Base-by-base conservation (phyloP, 176 grass and related monocot genomes). In the Pontederia paniculata region DNA sequence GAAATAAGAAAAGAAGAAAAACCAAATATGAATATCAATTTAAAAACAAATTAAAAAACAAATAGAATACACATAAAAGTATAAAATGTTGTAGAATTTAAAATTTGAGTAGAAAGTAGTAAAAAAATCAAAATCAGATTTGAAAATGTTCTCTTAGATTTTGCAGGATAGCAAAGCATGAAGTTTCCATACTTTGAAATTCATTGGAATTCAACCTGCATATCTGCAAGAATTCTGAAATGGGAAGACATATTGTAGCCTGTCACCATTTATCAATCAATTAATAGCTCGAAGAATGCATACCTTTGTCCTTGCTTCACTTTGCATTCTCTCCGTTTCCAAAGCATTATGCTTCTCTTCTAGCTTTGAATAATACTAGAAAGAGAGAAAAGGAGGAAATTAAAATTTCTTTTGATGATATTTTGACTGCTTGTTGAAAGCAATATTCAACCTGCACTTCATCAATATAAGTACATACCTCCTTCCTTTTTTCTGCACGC, bases 281-380 rank as follows among this genome's bases (percentile, higher is more conserved):
- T 21, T 10, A 55, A 23, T 23, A 52, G 46, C 58, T 21, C 10
- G 21, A 73, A 63, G 22, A 41, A 45, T 59, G 52, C 28, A 42
- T 23, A 81, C 72, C 72, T 52, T 81, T 28, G 58, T 75, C 57
- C 43, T 70, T 66, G 66, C 52, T 75, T 81, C 78, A 42, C 12
- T 45, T 65, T 81, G 47, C 44, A 55, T 60, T 81, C 61, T 81
- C 58, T 81, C 78, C 42, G 72, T 72, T 73, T 70, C 78, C 71
- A 81, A 31, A 71, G 78, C 72, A 22, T 66, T 65, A 12, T 81
- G 72, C 46, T 81, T 81, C 58, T 81, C 66, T 64, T 76, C 78
- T 52, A 76, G 69, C 69, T 75, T 81, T 3, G 59, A 42, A n/a
- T 81, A 81, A 54, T 23, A 81, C 78, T 81, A 15, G 66, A 65